Evolutionary conservation across 176 grass and related monocot species (phyloP).

Genomic region (Aegilops bicornis): DNA sequence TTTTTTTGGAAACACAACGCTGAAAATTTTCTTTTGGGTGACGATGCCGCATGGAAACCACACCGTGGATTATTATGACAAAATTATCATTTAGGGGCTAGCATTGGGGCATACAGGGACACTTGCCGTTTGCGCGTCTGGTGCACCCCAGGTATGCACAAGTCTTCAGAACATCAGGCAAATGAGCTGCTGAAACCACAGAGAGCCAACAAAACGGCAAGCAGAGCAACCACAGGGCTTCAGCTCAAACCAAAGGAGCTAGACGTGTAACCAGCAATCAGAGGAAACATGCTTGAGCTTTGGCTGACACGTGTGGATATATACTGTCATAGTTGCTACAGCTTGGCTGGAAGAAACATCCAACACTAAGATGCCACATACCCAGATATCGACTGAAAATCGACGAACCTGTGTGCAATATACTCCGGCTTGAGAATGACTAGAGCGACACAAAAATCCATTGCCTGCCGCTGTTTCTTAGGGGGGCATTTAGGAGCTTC

Average conservation of each 20-base stretch:
- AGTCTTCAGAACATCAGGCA: not conserved
- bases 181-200: not conserved
- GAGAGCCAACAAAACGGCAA: not conserved
- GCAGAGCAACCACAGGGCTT: not conserved
- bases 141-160: not conserved
- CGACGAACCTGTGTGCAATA: not conserved
- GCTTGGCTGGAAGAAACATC: not conserved
- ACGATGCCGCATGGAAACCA: too few species aligned
- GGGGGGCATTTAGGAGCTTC: not conserved
- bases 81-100: not conserved
- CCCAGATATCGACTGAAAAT: not conserved
- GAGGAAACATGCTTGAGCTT: not conserved
- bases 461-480: not conserved
- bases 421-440: not conserved
- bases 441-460: not conserved
- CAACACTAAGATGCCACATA: not conserved
- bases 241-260: not conserved
- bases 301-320: not conserved
- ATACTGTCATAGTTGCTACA: not conserved
- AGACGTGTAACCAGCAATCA: not conserved
- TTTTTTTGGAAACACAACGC: too few species aligned
- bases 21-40: too few species aligned
- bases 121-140: not conserved
- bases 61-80: not conserved
- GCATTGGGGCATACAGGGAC: not conserved